Evolutionary conservation across 1,284 basidiomycete species (phyloP).

Genomic region (Lignosus rhinocerotis): DNA sequence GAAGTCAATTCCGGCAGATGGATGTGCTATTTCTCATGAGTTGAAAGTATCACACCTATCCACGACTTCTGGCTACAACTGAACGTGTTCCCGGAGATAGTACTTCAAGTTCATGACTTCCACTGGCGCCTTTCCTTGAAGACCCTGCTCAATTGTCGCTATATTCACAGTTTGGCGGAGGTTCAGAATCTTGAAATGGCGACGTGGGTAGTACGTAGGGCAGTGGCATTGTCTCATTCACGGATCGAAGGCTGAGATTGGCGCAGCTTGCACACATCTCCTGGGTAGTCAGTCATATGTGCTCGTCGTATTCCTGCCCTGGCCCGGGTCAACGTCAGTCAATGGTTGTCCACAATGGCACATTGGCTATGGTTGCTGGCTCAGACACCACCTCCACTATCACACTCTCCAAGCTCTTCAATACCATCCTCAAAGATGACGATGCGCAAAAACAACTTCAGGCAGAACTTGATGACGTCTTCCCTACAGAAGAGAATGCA

Average conservation of each 20-base stretch:
- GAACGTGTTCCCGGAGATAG: constrained; percentile 24
- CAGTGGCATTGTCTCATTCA: constrained; percentile 1
- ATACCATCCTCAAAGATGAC: constrained; percentile 21
- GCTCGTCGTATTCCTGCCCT: constrained; percentile 14
- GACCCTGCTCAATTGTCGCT: too few relatives aligned
- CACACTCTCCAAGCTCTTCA: constrained; percentile 23
- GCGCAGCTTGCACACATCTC: neutral
- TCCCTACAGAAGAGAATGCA: constrained; percentile 27
- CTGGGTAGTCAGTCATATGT: constrained; percentile 3
- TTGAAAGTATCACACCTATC: neutral
- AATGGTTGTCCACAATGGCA: constrained; percentile 11
- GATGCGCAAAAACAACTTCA: constrained; percentile 24
- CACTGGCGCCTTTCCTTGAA: constrained; percentile 27
- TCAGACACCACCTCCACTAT: constrained; percentile 32
- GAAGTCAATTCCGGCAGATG: constrained; percentile 36
- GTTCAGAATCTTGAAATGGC: too few relatives aligned
- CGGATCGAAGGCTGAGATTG: neutral
- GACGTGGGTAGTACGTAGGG: constrained; percentile 17
- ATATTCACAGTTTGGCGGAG: too few relatives aligned
- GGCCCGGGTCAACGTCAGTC: constrained; percentile 1
- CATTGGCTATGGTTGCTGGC: constrained; percentile 26
- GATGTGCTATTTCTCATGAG: constrained; percentile 37
- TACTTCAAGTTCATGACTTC: too few relatives aligned
- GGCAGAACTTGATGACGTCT: constrained; percentile 30
- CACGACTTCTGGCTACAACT: neutral